A percentile compares a stretch with the other conserved stretches of the same genome.
phyloP scores from a whole-genome alignment of 331 rosid species.

The Cydonia oblonga region DNA sequence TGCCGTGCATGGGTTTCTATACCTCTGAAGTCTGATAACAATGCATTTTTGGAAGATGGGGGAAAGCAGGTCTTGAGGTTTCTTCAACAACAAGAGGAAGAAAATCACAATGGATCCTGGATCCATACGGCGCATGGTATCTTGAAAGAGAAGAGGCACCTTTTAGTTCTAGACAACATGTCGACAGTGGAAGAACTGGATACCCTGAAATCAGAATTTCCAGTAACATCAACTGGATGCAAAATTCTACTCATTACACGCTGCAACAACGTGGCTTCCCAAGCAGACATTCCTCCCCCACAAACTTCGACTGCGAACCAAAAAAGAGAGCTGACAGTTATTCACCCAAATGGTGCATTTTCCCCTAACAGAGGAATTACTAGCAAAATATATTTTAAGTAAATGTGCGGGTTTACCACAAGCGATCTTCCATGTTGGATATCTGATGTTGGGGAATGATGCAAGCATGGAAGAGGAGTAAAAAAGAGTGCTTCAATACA shows the following conservation, averaged over 20 bases:
- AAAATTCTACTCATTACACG: conserved; percentile 22
- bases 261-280: not conserved
- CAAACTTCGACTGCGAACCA: conserved; percentile 12
- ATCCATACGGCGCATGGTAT: not conserved
- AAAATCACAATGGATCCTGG: not conserved
- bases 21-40: not conserved
- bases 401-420: conserved; percentile 31
- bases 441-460: conserved; percentile 1
- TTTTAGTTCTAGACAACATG: conserved; percentile 21
- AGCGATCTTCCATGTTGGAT: conserved; percentile 19
- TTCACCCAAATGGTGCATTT: conserved; percentile 14
- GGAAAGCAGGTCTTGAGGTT: not conserved
- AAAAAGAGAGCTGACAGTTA: conserved; percentile 20
- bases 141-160: not conserved
- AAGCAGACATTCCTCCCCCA: not conserved
- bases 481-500: not conserved
- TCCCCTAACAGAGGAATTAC: not conserved
- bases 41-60: not conserved
- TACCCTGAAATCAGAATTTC: not conserved
- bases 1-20: conserved; percentile 14
- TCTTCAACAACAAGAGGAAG: not conserved
- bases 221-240: not conserved
- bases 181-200: not conserved
- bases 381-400: conserved; percentile 6
- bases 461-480: not conserved